Evolutionary conservation across 345 rosid genomes (phyloP).

Genomic region (Brassica napus): DNA sequence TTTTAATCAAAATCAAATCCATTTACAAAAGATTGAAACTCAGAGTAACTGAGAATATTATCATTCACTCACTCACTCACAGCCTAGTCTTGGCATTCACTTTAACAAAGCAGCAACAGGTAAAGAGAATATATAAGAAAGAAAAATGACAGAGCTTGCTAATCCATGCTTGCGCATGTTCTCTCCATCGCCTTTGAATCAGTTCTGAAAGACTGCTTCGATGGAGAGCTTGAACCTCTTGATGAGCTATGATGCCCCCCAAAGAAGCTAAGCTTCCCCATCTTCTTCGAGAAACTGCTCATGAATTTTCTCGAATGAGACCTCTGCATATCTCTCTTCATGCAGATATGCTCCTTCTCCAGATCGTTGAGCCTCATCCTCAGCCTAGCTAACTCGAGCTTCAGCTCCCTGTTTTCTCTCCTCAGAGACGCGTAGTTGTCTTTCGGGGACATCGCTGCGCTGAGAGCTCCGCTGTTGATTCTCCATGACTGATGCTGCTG

Average conservation of each 20-base stretch:
- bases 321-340: conserved; percentile 94
- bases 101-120: conserved; percentile 21
- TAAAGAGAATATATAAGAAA: conserved; percentile 10
- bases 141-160: conserved; percentile 9
- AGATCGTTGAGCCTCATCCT: conserved; percentile 93
- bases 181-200: conserved; percentile 79
- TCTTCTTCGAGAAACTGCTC: conserved; percentile 84
- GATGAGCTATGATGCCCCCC: conserved; percentile 71
- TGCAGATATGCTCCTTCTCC: conserved; percentile 93
- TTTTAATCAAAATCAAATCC: conserved; percentile 47
- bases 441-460: conserved; percentile 95
- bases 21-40: conserved; percentile 46
- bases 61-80: background rate
- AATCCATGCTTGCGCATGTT: conserved; percentile 79
- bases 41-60: conserved; percentile 1
- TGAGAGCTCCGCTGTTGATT: conserved; percentile 87
- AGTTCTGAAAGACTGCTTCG: conserved; percentile 78
- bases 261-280: conserved; percentile 78
- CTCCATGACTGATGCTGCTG: conserved; percentile 71
- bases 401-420: conserved; percentile 90
- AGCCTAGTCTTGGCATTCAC: conserved; percentile 32
- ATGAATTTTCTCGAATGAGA: conserved; percentile 85
- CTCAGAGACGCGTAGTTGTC: conserved; percentile 96
- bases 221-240: conserved; percentile 90
- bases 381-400: conserved; percentile 86